Percentiles rank a stretch among this genome's conserved stretches.
phyloP scores from a whole-genome alignment of 2,329 filamentous ascomycete species.

The Calycina herbarum region DNA sequence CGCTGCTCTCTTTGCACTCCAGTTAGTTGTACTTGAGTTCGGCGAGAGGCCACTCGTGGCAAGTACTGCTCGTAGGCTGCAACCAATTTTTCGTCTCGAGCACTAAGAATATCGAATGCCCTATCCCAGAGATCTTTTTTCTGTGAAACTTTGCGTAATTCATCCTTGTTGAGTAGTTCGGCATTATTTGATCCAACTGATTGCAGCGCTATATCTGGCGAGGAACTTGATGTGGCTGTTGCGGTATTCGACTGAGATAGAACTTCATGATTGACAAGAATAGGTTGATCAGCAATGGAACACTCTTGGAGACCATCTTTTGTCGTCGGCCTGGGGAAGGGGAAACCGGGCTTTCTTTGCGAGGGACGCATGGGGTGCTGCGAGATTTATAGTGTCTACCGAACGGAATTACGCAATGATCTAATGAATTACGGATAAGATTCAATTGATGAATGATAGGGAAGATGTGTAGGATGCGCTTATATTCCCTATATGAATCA shows the following conservation, averaged over 20 bases:
- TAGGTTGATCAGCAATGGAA: constrained; percentile 9
- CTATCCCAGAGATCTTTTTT: constrained; percentile 8
- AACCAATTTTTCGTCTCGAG: constrained; percentile 5
- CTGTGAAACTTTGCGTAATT: constrained; percentile 4
- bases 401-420: too few relatives aligned
- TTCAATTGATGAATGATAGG: too few relatives aligned
- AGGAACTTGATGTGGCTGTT: background rate
- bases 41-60: constrained; percentile 1
- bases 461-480: constrained; percentile 7
- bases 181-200: background rate
- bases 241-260: background rate
- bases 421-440: too few relatives aligned
- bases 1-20: too few relatives aligned
- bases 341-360: too few relatives aligned
- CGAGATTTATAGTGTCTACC: too few relatives aligned
- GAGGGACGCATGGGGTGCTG: too few relatives aligned
- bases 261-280: constrained; percentile 8
- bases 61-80: constrained; percentile 8
- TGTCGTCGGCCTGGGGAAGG: background rate
- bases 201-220: too few relatives aligned
- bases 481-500: constrained; percentile 6
- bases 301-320: constrained; percentile 7
- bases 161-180: background rate
- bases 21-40: too few relatives aligned
- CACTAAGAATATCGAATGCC: constrained; percentile 5